A percentile compares a stretch with the other conserved stretches of the same genome.
Evolutionary conservation across 148 eudicot genomes (phyloP).

Genomic region (Vaccinium vitisidaea): DNA sequence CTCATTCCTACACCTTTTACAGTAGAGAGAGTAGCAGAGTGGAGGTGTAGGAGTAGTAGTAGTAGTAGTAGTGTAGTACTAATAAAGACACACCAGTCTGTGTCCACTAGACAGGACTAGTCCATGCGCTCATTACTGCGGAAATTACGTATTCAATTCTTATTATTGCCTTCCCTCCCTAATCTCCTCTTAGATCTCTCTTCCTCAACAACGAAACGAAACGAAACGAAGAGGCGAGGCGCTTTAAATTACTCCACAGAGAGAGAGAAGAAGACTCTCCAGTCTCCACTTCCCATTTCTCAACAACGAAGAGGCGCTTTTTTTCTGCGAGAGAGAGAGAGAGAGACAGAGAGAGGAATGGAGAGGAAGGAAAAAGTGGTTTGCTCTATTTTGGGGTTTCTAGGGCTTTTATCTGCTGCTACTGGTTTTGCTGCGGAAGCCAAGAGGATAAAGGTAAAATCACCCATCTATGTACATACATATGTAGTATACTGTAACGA

Average conservation of each 20-base stretch:
- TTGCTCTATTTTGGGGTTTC: slow-evolving; percentile 51
- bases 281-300: not conserved
- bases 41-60: too few species aligned
- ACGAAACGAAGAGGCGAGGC: too few species aligned
- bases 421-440: slow-evolving; percentile 72
- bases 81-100: too few species aligned
- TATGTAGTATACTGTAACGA: not conserved
- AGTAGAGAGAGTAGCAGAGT: not conserved
- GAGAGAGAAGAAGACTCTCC: not conserved
- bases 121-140: too few species aligned
- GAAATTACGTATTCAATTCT: too few species aligned
- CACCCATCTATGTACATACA: not conserved
- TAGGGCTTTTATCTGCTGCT: slow-evolving; percentile 62
- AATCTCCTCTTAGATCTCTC: too few species aligned
- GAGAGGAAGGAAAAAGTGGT: slow-evolving; percentile 48
- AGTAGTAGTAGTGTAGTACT: too few species aligned
- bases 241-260: too few species aligned
- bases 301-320: not conserved
- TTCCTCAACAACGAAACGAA: too few species aligned
- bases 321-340: not conserved
- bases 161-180: too few species aligned
- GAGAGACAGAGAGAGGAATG: slow-evolving; percentile 19
- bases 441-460: slow-evolving; percentile 52
- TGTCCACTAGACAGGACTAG: too few species aligned
- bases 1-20: too few species aligned